phyloP scores from a whole-genome alignment of 805 yeast genomes.

The Jamesozyma jinghongensis region DNA sequence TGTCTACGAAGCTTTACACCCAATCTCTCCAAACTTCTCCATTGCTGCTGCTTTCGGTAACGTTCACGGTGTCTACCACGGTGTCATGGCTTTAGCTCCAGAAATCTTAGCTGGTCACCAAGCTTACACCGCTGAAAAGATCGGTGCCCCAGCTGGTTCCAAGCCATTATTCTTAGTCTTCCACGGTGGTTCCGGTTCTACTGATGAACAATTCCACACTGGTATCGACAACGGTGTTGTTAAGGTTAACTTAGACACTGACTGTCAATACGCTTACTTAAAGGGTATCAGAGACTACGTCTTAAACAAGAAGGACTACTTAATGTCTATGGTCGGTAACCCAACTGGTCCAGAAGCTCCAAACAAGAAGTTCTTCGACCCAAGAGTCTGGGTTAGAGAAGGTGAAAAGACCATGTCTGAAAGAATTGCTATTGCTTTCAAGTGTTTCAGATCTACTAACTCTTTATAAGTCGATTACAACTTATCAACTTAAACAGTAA shows the following conservation, averaged over 20 bases:
- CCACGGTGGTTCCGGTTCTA: conserved; percentile 99
- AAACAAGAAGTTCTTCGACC: conserved; percentile 99
- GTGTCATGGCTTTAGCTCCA: conserved; percentile 91
- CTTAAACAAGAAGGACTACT: conserved; percentile 91
- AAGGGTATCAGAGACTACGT: conserved; percentile 96
- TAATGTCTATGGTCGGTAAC: conserved; percentile 87
- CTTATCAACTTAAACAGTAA: too few species aligned
- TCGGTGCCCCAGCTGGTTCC: conserved; percentile 38
- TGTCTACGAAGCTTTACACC: conserved; percentile 81
- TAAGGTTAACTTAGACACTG: conserved; percentile 98
- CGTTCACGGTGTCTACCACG: conserved; percentile 99
- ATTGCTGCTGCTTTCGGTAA: conserved; percentile 99
- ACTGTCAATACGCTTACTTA: conserved; percentile 97
- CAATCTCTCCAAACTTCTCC: conserved; percentile 95
- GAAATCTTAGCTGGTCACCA: conserved; percentile 94
- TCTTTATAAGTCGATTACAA: conserved; percentile 43
- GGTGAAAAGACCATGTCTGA: conserved; percentile 97
- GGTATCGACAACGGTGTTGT: conserved; percentile 94
- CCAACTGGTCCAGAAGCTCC: conserved; percentile 99
- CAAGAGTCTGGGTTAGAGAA: conserved; percentile 99
- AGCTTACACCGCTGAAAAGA: conserved; percentile 66
- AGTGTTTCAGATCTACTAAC: conserved; percentile 72
- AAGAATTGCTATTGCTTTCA: conserved; percentile 78
- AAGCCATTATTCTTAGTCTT: conserved; percentile 92
- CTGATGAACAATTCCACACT: conserved; percentile 81